Percentiles rank a stretch among this genome's conserved stretches.
These are phyloP conservation scores for Rhynchospora tenuis DNA, from an alignment of 176 grass and related monocot genomes.

Conservation along the genomic window DNA sequence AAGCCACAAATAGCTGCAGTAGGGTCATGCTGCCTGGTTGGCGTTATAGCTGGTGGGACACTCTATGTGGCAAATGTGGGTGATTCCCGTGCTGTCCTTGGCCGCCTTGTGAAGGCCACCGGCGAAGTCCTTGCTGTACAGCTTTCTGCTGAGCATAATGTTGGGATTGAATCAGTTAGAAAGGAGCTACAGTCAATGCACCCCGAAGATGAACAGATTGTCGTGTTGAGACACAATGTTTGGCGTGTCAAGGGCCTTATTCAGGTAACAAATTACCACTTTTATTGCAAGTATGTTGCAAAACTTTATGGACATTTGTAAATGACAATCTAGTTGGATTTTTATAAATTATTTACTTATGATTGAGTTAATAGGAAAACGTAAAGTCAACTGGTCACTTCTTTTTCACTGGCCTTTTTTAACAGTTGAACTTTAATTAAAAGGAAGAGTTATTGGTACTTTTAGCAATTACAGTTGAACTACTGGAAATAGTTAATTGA, in stretches of 20 bases:
- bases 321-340: neutral
- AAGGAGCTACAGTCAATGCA: slow-evolving; percentile 81
- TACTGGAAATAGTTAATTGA: neutral
- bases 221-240: slow-evolving; percentile 94
- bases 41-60: slow-evolving; percentile 60
- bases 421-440: neutral
- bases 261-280: slow-evolving; percentile 40
- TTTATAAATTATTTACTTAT: neutral
- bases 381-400: neutral
- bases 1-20: slow-evolving; percentile 94
- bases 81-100: slow-evolving; percentile 80
- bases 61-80: slow-evolving; percentile 83
- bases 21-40: slow-evolving; percentile 86
- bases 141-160: slow-evolving; percentile 91
- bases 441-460: neutral
- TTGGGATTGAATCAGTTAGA: slow-evolving; percentile 64
- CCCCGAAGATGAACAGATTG: slow-evolving; percentile 70
- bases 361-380: neutral
- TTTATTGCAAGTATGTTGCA: neutral
- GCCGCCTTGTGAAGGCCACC: slow-evolving; percentile 69
- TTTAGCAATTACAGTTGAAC: neutral
- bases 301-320: neutral
- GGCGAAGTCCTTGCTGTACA: slow-evolving; percentile 83
- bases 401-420: neutral
- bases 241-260: slow-evolving; percentile 96